Base-by-base conservation (phyloP, 306 rosid genomes). In the Rubus parviflorus region DNA sequence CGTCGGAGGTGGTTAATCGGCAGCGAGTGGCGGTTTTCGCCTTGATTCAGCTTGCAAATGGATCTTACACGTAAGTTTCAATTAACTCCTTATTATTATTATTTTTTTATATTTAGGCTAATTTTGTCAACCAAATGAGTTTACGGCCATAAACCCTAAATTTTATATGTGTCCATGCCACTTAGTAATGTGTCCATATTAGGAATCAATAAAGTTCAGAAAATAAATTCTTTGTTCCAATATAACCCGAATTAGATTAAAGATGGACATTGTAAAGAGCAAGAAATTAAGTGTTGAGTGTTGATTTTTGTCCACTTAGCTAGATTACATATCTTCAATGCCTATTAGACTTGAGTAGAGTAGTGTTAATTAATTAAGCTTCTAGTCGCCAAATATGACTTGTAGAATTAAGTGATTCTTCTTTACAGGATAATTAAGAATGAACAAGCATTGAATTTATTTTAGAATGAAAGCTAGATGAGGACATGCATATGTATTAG, bases 51-150 rank as follows among this genome's bases (percentile, higher is more conserved):
- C 91, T 96, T 30, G 91, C 96, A 16, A 84, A 80, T 77, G 99
- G 97, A 78, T 86, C 88, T 70, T 92, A 85, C 88, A 89, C 87
- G 99, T 96, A 80, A 82, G 96, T 76, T 62, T 46, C 38, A 7
- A n/a, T n/a, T n/a, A n/a, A 49, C 8, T 20, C 42, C 49, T 38
- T 52, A 3, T 20, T 56, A n/a, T n/a, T n/a, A n/a, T n/a, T n/a
- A n/a, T 17, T 22, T 19, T 37, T 14, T 22, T 68, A 68, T 12
- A 60, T 62, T 70, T 74, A 56, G 54, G 10, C 1, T 46, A 5
- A 5, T 35, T 2, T 30, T 30, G 4, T 63, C 3, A 1, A 42
- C 8, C 46, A 42, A 8, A 4, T 42, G 46, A 42, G 7, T 42
- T 42, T 30, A 30, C 35, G 1, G 35, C 35, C 46, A 8, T 42